A percentile compares a stretch with the other conserved stretches of the same genome.
phyloP scores from a whole-genome alignment of 2,329 filamentous ascomycete genomes.

The Fusarium pseudocircinatum region DNA sequence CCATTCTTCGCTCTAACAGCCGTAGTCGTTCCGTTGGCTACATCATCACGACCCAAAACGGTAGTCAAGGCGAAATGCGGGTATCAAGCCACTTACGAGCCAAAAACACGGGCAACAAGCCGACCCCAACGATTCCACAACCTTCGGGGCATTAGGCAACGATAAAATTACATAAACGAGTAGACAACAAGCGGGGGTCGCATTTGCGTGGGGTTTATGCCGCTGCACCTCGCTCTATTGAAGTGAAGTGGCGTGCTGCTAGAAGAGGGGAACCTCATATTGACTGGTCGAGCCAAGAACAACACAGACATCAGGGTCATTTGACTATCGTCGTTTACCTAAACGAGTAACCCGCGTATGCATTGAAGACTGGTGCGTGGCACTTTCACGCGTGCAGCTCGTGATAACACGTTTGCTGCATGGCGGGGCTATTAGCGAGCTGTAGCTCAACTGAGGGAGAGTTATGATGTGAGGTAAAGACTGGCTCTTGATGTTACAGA shows the following conservation, averaged over 20 bases:
- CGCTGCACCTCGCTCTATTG: neutral
- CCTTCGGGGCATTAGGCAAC: neutral
- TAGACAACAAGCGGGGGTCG: neutral
- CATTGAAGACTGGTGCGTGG: neutral
- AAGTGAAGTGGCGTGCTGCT: neutral
- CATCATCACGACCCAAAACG: neutral
- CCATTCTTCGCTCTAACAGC: neutral
- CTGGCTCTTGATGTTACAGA: neutral
- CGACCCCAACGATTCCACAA: neutral
- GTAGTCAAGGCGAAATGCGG: constrained; percentile 9
- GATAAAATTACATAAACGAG: neutral
- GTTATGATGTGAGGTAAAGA: neutral
- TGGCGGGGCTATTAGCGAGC: neutral
- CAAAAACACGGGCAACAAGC: neutral
- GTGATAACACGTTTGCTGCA: neutral
- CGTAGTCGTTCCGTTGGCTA: neutral
- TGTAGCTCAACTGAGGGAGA: no score
- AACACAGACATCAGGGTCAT: constrained; percentile 15
- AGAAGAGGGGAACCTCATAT: constrained; percentile 4
- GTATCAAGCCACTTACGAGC: neutral
- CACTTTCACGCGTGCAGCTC: neutral
- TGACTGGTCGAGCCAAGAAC: neutral
- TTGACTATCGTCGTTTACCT: constrained; percentile 1
- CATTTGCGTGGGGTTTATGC: neutral
- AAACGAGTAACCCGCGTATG: neutral